Conservation (phyloP, 352 stramenopile species). For the Elongisporangium undulatum region DNA sequence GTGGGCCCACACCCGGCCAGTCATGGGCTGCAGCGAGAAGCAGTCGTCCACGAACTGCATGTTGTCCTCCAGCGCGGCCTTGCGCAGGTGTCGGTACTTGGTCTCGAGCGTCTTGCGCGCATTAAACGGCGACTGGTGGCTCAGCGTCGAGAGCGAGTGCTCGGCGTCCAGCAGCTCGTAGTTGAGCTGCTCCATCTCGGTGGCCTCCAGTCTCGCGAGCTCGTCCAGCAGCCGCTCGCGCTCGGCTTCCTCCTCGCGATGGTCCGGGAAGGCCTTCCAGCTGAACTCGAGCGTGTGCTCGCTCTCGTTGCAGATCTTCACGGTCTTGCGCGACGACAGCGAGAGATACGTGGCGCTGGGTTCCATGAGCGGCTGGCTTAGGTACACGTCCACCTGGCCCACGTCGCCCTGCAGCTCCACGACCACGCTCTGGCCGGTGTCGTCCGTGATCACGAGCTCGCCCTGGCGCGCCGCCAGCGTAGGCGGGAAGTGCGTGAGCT, state of each 20-base stretch:
- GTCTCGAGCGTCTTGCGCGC: slow-evolving; percentile 63
- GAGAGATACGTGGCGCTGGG: slow-evolving; percentile 90
- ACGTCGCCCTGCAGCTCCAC: slow-evolving; percentile 73
- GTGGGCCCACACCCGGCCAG: slow-evolving; percentile 90
- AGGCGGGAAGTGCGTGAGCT: slow-evolving; percentile 51
- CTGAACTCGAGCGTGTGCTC: slow-evolving; percentile 89
- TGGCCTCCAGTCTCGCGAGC: slow-evolving; percentile 74
- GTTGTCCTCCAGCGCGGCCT: slow-evolving; percentile 83
- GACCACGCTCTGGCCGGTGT: slow-evolving; percentile 63
- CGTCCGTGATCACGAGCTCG: slow-evolving; percentile 81
- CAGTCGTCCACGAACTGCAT: slow-evolving; percentile 95
- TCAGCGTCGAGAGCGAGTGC: slow-evolving; percentile 8
- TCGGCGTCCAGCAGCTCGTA: slow-evolving; percentile 33
- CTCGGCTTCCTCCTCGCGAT: slow-evolving; percentile 75
- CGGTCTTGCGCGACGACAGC: slow-evolving; percentile 81
- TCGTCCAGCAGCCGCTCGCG: slow-evolving; percentile 78
- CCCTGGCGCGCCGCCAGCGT: slow-evolving; percentile 40
- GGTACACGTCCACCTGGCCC: slow-evolving; percentile 88
- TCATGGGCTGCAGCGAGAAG: slow-evolving; percentile 87
- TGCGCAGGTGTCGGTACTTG: slow-evolving; percentile 91
- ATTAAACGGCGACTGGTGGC: slow-evolving; percentile 49
- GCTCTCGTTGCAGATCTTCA: slow-evolving; percentile 93
- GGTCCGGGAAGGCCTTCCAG: slow-evolving; percentile 89
- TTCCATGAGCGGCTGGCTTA: slow-evolving; percentile 83
- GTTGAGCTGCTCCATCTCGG: slow-evolving; percentile 56